phyloP scores from a whole-genome alignment of 164 flowering plant species.

The Macadamia integrifolia region DNA sequence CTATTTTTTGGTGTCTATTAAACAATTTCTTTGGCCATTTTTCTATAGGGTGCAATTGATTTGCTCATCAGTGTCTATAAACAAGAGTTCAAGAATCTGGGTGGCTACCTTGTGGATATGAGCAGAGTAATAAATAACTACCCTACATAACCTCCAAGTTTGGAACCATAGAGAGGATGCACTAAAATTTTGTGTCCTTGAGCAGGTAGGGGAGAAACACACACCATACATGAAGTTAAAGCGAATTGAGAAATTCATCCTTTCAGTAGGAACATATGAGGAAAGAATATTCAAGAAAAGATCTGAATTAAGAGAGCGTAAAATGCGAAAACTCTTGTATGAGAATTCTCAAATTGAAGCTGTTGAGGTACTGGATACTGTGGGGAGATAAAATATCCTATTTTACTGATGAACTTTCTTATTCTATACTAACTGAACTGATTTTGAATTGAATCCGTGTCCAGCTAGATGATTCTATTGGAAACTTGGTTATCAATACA shows the following conservation, averaged over 20 bases:
- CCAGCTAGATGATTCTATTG: conserved; percentile 1
- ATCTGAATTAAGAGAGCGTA: conserved; percentile 17
- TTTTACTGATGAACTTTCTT: not conserved
- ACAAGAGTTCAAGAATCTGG: conserved; percentile 33
- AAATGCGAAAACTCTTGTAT: conserved; percentile 10
- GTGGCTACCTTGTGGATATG: conserved; percentile 45
- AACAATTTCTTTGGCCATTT: not conserved
- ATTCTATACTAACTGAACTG: not conserved
- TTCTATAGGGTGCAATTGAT: conserved; percentile 40
- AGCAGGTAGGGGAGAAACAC: conserved; percentile 29
- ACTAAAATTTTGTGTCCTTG: not conserved
- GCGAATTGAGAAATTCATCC: conserved; percentile 43
- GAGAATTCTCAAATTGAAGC: not conserved
- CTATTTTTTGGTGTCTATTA: not conserved
- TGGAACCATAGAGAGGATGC: not conserved
- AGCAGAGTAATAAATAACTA: conserved; percentile 19
- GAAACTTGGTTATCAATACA: too few relatives aligned
- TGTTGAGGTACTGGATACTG: not conserved
- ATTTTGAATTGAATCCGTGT: not conserved
- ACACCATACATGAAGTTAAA: conserved; percentile 30
- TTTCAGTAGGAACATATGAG: conserved; percentile 35
- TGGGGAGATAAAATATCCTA: conserved; percentile 4
- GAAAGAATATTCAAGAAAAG: conserved; percentile 49
- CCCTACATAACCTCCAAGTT: too few relatives aligned
- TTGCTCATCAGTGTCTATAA: conserved; percentile 46